Percentiles rank a stretch among this genome's conserved stretches.
Conservation (phyloP, 1,139 yeast genomes). For the Zygoascus sp. region DNA sequence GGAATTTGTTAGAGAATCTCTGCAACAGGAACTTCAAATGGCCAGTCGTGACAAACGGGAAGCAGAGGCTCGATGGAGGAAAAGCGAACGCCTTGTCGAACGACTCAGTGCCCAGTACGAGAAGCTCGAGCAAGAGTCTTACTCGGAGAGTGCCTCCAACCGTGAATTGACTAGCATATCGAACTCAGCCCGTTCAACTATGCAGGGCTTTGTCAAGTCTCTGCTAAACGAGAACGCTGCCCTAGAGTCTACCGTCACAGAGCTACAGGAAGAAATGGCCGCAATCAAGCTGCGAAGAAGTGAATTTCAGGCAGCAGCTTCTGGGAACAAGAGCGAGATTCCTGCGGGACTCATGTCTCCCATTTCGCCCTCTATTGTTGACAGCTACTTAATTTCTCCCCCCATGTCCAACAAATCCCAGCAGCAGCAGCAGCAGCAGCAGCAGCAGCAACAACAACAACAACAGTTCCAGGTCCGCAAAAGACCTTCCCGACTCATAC, state of each 20-base stretch:
- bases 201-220: constrained; percentile 14
- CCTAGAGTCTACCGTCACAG: constrained; percentile 14
- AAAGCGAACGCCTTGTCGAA: constrained; percentile 25
- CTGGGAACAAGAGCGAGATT: neutral
- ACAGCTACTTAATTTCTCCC: constrained; percentile 6
- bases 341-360: neutral
- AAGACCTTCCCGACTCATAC: neutral
- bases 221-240: constrained; percentile 15
- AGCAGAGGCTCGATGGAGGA: constrained; percentile 24
- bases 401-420: neutral
- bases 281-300: constrained; percentile 8
- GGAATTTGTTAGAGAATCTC: constrained; percentile 23
- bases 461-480: neutral
- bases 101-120: constrained; percentile 25
- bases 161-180: constrained; percentile 2
- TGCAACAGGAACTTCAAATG: constrained; percentile 21
- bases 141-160: constrained; percentile 5
- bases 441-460: too few relatives aligned
- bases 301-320: neutral
- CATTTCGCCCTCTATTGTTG: constrained; percentile 8
- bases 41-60: constrained; percentile 19
- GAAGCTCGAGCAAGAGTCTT: constrained; percentile 17
- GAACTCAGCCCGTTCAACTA: neutral
- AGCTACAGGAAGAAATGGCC: constrained; percentile 15
- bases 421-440: too few relatives aligned